phyloP scores from a whole-genome alignment of 305 asterid genomes.

The Fraxinus xanthoxyloides region DNA sequence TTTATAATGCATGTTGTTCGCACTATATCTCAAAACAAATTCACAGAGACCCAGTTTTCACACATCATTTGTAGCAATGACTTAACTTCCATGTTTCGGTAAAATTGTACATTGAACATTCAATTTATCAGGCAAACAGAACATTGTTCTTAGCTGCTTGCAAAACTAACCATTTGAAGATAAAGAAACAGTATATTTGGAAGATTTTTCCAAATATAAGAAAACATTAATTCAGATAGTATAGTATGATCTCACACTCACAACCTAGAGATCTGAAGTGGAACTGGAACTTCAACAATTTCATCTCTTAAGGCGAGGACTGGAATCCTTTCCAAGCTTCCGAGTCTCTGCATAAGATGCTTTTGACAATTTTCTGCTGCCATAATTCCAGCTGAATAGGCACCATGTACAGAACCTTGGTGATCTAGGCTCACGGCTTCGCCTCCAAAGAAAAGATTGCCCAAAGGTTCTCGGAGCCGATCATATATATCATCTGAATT shows the following conservation, averaged over 20 bases:
- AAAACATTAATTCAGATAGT: background rate
- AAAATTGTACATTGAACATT: background rate
- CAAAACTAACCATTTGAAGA: background rate
- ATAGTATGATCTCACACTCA: slow-evolving; percentile 39
- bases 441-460: slow-evolving; percentile 89
- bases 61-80: background rate
- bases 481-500: slow-evolving; percentile 79
- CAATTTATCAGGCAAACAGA: background rate
- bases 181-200: background rate
- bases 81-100: background rate
- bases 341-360: slow-evolving; percentile 58
- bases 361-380: slow-evolving; percentile 78
- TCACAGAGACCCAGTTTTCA: background rate
- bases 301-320: slow-evolving; percentile 66
- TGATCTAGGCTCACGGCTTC: slow-evolving; percentile 91
- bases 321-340: slow-evolving; percentile 58
- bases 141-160: background rate
- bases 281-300: slow-evolving; percentile 50
- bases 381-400: slow-evolving; percentile 84
- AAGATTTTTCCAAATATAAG: background rate
- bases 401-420: slow-evolving; percentile 97
- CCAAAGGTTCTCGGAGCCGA: slow-evolving; percentile 80
- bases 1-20: background rate
- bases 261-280: slow-evolving; percentile 89
- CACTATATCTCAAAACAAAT: background rate